Conservation (phyloP, 1,139 yeast genomes). For the Debaryomyces sp. region DNA sequence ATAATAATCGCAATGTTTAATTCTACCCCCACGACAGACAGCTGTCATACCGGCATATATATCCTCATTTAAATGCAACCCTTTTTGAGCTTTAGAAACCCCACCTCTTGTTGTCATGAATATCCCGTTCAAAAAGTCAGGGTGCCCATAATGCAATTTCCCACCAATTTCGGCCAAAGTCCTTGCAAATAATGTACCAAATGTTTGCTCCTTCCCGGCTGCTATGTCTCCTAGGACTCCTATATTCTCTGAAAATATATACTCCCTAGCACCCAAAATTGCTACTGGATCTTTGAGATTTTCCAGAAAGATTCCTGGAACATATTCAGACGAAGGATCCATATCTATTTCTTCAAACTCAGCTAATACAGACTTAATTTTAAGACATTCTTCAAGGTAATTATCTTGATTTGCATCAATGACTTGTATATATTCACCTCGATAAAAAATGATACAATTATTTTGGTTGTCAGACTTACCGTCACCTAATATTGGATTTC, state of each 20-base stretch:
- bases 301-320: conserved; percentile 24
- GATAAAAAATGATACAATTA: conserved; percentile 48
- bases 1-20: conserved; percentile 58
- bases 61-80: conserved; percentile 57
- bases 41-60: conserved; percentile 62
- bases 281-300: conserved; percentile 45
- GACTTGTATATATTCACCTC: conserved; percentile 58
- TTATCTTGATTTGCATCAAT: conserved; percentile 62
- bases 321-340: conserved; percentile 35
- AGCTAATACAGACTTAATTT: conserved; percentile 50
- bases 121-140: conserved; percentile 52
- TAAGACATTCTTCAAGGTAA: conserved; percentile 56
- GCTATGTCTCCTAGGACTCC: conserved; percentile 60
- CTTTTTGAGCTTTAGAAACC: conserved; percentile 57
- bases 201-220: conserved; percentile 61
- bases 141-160: conserved; percentile 59
- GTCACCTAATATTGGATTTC: conserved; percentile 58
- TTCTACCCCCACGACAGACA: conserved; percentile 52
- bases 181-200: conserved; percentile 58
- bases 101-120: conserved; percentile 62
- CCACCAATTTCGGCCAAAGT: conserved; percentile 60
- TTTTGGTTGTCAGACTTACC: conserved; percentile 62
- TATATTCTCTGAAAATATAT: conserved; percentile 55
- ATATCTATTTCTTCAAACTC: conserved; percentile 50
- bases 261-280: conserved; percentile 57